Evolutionary conservation across 208 protist species (phyloP), one percentile per base, ranked within the genome.

Genomic region (Wallacemonas sp.): DNA sequence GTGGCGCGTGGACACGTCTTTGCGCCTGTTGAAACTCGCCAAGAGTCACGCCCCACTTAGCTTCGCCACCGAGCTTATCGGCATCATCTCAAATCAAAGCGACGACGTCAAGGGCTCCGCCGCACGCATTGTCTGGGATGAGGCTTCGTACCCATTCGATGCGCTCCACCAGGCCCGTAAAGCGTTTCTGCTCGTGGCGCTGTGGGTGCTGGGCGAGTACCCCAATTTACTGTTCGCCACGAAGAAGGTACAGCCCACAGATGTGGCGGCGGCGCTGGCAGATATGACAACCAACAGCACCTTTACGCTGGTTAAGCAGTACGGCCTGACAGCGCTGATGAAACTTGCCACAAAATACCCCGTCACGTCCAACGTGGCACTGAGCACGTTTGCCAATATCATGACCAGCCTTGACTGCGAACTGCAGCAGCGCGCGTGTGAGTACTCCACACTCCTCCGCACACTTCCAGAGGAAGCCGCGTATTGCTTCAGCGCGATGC

Each of bases 201-300:
- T 98, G 22, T 99, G 97, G 97, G 92, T 80, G 71, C 87, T 99
- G 45, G 98, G 98, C 55, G 98, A 99, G 83, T 99, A 96, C 75
- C 86, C 91, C 6, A 91, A 98, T 56, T 36, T 95, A 12, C 83
- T 99, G 19, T 66, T 88, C 0, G 45, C 26, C 38, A 68, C 64
- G 4, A 58, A 8, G 51, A 58, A 58, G 6, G 22, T 58, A 4
- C 12, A 27, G 1, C 63, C 65, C 11, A 49, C 74, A 1, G 80
- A 86, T 34, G 76, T 97, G 17, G 82, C 84, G 31, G 67, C 54
- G 34, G 82, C 75, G 56, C 61, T 96, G 45, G 77, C 70, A 26
- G 77, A 82, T 21, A 75, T 97, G 51, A 88, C 93, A 0, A 91
- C 70, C 14, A 88, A 96, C 69, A 83, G 83, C 0, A 77, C 56